Percentiles rank a stretch among this genome's conserved stretches.
These are phyloP conservation scores for Apostasia ramifera DNA, from an alignment of 106 monocot genomes.

Conservation along the genomic window DNA sequence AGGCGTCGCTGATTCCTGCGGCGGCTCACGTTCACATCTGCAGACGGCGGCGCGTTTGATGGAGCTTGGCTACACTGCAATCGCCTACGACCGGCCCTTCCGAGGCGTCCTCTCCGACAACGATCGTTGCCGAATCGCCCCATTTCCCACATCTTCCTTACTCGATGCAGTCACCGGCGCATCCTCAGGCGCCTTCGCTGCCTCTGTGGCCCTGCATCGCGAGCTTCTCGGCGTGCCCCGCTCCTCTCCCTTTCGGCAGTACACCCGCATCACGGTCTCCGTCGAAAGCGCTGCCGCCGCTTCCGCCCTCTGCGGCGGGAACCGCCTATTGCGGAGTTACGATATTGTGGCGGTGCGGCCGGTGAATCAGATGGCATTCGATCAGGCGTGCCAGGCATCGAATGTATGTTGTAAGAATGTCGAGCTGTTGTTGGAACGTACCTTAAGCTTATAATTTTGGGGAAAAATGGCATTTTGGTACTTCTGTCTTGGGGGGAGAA, in stretches of 20 bases:
- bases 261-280: constrained; percentile 40
- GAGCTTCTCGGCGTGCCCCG: constrained; percentile 26
- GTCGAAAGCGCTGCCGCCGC: constrained; percentile 14
- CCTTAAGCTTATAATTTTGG: no score
- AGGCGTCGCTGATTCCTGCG: background rate
- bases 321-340: constrained; percentile 46
- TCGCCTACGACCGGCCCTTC: constrained; percentile 62
- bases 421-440: no score
- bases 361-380: constrained; percentile 52
- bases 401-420: constrained; percentile 29
- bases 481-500: no score
- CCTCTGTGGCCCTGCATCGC: constrained; percentile 30
- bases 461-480: no score
- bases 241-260: constrained; percentile 42
- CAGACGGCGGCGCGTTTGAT: constrained; percentile 40
- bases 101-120: constrained; percentile 60
- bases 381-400: constrained; percentile 54
- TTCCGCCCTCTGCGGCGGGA: constrained; percentile 29
- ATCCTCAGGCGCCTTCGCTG: constrained; percentile 26
- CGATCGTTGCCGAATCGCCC: constrained; percentile 45
- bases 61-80: constrained; percentile 77
- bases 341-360: constrained; percentile 67
- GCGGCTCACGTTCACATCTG: constrained; percentile 26
- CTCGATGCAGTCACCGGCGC: constrained; percentile 37
- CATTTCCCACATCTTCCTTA: constrained; percentile 43